Evolutionary conservation across 768 basidiomycete genomes (phyloP), one percentile per base, ranked within the genome.

Genomic region (Collybia sordida): DNA sequence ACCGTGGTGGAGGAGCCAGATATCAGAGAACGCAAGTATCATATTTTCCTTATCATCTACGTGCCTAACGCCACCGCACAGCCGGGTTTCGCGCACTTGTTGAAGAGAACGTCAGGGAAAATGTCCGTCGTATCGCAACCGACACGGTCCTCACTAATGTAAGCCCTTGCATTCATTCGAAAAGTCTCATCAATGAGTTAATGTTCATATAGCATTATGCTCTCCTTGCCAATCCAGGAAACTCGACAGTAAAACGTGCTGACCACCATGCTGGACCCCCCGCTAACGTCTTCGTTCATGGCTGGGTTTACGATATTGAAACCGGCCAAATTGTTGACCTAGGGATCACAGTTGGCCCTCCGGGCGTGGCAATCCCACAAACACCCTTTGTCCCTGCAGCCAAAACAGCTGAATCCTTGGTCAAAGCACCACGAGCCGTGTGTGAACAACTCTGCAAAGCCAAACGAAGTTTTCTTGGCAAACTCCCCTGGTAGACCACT

Each of bases 301-400:
- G 82, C 5, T 83, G 78, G 78, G 75, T 85, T 25, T 83, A 82
- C 50, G 76, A 83, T 45, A 69, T 84, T 49, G 77, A 75, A 54
- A 75, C 66, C 25, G 82, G 83, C 4, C 60, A 66, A 22, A 63
- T 85, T 42, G 60, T 62, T 28, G 79, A 84, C 55, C 63, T 86
- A 47, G 63, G 69, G 3, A 53, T 82, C 39, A 70, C 73, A 23
- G 60, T 62, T 41, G 72, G 70, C 7, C 68, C 70, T 11, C 66
- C 72, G 25, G 72, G 72, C 1, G 60, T 60, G 35, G 53, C 58
- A n/a, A 64, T 71, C 18, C 70, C 68, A 1, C 17, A 51, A 14
- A 54, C 59, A 8, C 70, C 70, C 3, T 71, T 61, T 45, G 49
- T 50, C 6, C 45, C 52, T 22, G 61, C 60, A n/a, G 19, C 18